Percentiles rank a stretch among this genome's conserved stretches.
Conservation (phyloP, 371 early-diverging fungal species). For the Rhizopus delemar region DNA sequence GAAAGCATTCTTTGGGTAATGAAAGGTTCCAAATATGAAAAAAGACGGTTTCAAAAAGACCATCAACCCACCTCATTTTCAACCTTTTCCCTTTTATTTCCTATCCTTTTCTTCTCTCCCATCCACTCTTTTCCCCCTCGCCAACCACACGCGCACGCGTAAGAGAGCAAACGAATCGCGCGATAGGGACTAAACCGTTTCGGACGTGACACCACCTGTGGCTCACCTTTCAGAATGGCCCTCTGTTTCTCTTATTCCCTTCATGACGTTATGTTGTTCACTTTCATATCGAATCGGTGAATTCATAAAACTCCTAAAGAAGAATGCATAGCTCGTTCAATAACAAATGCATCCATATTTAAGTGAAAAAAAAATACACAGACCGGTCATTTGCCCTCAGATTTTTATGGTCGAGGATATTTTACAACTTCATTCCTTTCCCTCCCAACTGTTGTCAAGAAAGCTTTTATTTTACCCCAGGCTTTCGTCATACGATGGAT, state of each 20-base stretch:
- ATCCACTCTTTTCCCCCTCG: too few species aligned
- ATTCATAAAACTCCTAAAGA: constrained; percentile 4
- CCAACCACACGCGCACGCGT: too few species aligned
- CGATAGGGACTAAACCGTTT: too few species aligned
- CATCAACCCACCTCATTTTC: neutral
- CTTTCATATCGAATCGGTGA: neutral
- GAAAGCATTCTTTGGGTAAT: neutral
- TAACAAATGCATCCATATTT: constrained; percentile 45
- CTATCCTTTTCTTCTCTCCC: neutral
- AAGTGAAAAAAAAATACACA: neutral
- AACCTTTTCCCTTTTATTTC: neutral
- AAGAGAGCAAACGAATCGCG: too few species aligned
- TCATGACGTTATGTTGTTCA: neutral
- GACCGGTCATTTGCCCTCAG: too few species aligned
- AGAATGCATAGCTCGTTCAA: constrained; percentile 50
- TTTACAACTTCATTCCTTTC: too few species aligned
- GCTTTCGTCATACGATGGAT: too few species aligned
- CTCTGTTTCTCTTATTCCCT: neutral
- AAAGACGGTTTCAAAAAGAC: neutral
- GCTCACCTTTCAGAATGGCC: too few species aligned
- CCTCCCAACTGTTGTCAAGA: too few species aligned
- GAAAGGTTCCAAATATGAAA: neutral
- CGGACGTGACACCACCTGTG: too few species aligned
- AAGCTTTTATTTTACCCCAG: too few species aligned
- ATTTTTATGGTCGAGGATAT: too few species aligned